Conservation (phyloP, 805 yeast genomes). For the Cyberlindnera lachancei region DNA sequence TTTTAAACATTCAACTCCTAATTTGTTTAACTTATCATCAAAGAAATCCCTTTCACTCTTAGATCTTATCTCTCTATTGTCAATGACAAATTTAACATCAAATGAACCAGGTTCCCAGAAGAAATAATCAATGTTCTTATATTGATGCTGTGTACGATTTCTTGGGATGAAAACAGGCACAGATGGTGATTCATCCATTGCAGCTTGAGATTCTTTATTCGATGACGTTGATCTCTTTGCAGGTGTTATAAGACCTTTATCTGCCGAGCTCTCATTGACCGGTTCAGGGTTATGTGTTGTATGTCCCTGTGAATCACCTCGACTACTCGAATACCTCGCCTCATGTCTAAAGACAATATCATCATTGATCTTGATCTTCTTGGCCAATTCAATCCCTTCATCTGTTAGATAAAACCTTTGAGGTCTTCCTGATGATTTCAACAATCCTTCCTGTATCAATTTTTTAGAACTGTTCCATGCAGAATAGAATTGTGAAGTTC, state of each 20-base stretch:
- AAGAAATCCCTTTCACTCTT: slow-evolving; percentile 65
- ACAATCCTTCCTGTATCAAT: slow-evolving; percentile 51
- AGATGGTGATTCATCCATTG: slow-evolving; percentile 2
- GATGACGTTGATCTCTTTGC: neutral
- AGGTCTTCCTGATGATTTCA: slow-evolving; percentile 51
- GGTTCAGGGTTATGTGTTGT: neutral
- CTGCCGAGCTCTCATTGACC: neutral
- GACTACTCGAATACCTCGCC: too few species aligned
- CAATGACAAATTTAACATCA: slow-evolving; percentile 58
- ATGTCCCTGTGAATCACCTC: slow-evolving; percentile 14
- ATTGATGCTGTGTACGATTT: slow-evolving; percentile 2
- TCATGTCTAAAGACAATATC: slow-evolving; percentile 24
- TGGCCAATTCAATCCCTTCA: slow-evolving; percentile 59
- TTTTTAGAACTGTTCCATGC: slow-evolving; percentile 73
- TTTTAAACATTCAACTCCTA: slow-evolving; percentile 44
- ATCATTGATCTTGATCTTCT: slow-evolving; percentile 42
- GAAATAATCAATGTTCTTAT: slow-evolving; percentile 19
- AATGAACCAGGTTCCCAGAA: slow-evolving; percentile 58
- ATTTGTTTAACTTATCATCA: slow-evolving; percentile 38
- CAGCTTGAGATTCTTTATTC: slow-evolving; percentile 1
- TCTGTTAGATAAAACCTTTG: slow-evolving; percentile 57
- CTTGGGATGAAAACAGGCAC: slow-evolving; percentile 1
- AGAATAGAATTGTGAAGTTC: slow-evolving; percentile 55
- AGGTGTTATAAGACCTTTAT: neutral
- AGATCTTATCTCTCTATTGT: slow-evolving; percentile 76